Percentiles rank a stretch among this genome's conserved stretches.
Evolutionary conservation across 129 eudicot species (phyloP).

Genomic region (Tagetes patula): DNA sequence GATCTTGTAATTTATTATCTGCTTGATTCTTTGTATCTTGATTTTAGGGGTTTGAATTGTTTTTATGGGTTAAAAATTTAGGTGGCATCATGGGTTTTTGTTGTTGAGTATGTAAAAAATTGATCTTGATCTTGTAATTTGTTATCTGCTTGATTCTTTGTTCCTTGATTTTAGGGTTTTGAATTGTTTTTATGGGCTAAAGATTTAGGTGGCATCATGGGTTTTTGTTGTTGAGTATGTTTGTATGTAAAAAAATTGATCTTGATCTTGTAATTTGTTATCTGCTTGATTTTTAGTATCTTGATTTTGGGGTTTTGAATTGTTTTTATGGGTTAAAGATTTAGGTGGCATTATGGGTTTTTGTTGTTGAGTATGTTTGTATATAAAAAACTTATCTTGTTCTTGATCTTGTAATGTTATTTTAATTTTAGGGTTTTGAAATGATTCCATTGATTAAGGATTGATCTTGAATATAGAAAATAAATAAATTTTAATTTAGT

Average conservation of each 20-base stretch:
- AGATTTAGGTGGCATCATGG: neutral
- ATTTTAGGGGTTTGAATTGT: neutral
- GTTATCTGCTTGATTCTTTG: neutral
- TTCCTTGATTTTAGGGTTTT: neutral
- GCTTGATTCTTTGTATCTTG: neutral
- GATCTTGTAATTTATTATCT: neutral
- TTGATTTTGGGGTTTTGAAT: neutral
- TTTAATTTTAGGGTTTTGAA: neutral
- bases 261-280: neutral
- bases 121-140: neutral
- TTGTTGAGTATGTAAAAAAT: neutral
- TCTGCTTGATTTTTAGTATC: neutral
- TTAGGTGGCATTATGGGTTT: neutral
- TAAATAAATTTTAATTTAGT: no score
- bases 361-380: neutral
- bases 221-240: neutral
- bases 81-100: neutral
- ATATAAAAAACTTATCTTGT: neutral
- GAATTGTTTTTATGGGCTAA: neutral
- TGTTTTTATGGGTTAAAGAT: neutral
- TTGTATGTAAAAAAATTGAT: neutral
- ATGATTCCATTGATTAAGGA: neutral
- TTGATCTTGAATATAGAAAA: neutral
- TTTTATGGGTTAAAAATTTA: neutral
- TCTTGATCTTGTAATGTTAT: slow-evolving; percentile 5